Base-by-base conservation (phyloP, 495 filamentous ascomycete species). In the Neurospora intermedia region DNA sequence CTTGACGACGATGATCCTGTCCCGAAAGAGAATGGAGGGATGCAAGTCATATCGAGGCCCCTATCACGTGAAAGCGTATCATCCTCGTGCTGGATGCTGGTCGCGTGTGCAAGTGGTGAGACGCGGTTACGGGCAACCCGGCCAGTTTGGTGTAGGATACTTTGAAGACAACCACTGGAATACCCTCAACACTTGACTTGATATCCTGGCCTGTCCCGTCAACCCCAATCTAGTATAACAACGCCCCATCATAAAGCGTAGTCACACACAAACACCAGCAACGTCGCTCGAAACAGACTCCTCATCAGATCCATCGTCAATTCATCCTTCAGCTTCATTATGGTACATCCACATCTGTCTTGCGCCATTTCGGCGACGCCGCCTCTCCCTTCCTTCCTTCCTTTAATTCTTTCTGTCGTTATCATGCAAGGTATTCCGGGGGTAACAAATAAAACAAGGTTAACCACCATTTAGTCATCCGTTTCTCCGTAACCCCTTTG, bases 41-140 rank as follows among this genome's bases (percentile, higher is more conserved):
- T 66, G 54, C 54, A 66, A 66, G 54, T 66, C 23, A 35, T 35
- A 38, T 66, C 54, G 54, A 20, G 15, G 20, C 7, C 13, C 31
- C 3, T n/a, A 9, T 77, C 76, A 79, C 76, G 76, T 78, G 77
- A 74, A 2, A 31, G 38, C 76, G 76, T 73, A 73, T 66, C 76
- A 71, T 13, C 1, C 43, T 74, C 77, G 77, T 71, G 77, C 74
- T n/a, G 42, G 23, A 23, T 8, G 39, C 13, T 43, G 27, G 59
- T 38, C 35, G 43, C 62, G 45, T 42, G 54, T 38, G 23, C 1
- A 18, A 66, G 54, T 66, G 15, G 54, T 16, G 31, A 18, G 43
- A 72, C 77, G 77, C 77, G 77, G 6, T 66, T 66, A 4, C 16
- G 8, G 18, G 27, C 54, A 27, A 66, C 13, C 27, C 27, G 54